These are phyloP conservation scores for Xerocomellus intermedius DNA, from an alignment of 768 basidiomycete species.

Conservation along the genomic window DNA sequence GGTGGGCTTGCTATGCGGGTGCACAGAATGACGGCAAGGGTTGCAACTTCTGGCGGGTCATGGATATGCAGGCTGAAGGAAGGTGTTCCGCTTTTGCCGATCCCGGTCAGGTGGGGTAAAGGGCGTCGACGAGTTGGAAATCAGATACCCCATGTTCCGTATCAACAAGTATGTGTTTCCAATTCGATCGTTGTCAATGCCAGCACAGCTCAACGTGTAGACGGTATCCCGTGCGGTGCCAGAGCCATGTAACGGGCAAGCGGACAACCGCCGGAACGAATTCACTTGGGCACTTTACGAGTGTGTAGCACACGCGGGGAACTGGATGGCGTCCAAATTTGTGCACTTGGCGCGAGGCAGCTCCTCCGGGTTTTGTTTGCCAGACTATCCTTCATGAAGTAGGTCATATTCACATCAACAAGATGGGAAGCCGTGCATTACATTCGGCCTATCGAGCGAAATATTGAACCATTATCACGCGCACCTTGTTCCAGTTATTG, in stretches of 20 bases:
- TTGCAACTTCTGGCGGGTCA: conserved; percentile 69
- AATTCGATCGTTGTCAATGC: not conserved
- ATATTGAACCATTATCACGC: not conserved
- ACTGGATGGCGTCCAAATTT: not conserved
- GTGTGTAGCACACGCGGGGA: not conserved
- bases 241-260: not conserved
- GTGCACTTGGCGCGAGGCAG: not conserved
- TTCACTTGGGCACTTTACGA: not conserved
- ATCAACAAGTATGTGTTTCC: conserved; percentile 2
- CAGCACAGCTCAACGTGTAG: not conserved
- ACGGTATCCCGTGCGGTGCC: not conserved
- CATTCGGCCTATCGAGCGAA: not conserved
- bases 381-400: not conserved
- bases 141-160: not conserved
- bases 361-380: not conserved
- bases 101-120: conserved; percentile 2
- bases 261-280: not conserved
- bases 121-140: not conserved
- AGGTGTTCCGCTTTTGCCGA: conserved; percentile 48
- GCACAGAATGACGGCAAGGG: conserved; percentile 84
- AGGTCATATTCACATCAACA: not conserved
- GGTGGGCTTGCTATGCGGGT: conserved; percentile 76
- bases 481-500: not conserved
- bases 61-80: conserved; percentile 69
- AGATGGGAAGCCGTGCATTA: not conserved